Base-by-base conservation (phyloP, 169 alveolate species). In the Plasmodium inui region DNA sequence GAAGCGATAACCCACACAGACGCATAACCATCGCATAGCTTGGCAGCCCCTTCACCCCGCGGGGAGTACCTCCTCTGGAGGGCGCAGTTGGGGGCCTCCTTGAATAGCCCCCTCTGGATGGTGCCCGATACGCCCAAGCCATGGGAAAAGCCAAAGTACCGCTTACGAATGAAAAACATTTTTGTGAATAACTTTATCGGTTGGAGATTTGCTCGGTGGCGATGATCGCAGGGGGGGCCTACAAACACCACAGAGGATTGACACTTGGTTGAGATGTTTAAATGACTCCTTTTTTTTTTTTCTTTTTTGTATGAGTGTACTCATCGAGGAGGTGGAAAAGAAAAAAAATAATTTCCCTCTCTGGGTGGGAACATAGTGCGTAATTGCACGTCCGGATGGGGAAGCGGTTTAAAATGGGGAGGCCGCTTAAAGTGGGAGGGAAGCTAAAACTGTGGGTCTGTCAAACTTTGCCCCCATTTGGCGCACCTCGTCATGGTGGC, bases 161-260 rank as follows among this genome's bases (percentile, higher is more conserved):
- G 74, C 78, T 39, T 85, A 22, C 79, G 78, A 26, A 85, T 74
- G 53, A 85, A 74, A 85, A 85, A 85, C 93, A 85, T 85, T 74
- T 73, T 67, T 50, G 26, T 22, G 6, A 46, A 46, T 46, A 10
- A 46, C 57, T 46, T 5, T 46, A 4, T 46, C 4, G 57, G 57
- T 46, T 0, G 57, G 57, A 46, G 57, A 46, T 46, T 46, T 46
- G 3, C 57, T 9, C 57, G n/a, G n/a, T 10, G 57, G 57, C 9
- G 57, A 46, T 46, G 1, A 10, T n/a, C n/a, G n/a, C 57, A 10
- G n/a, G 57, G 57, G 57, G 12, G 57, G 57, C 57, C 57, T 46
- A 46, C 57, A 12, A 46, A 46, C 57, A 5, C n/a, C 57, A 46
- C 57, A 46, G n/a, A 46, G 57, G 2, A 12, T 46, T 46, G 57